Conservation (phyloP, 2,329 filamentous ascomycete genomes). For the Fusarium neocosmosporiellum region DNA sequence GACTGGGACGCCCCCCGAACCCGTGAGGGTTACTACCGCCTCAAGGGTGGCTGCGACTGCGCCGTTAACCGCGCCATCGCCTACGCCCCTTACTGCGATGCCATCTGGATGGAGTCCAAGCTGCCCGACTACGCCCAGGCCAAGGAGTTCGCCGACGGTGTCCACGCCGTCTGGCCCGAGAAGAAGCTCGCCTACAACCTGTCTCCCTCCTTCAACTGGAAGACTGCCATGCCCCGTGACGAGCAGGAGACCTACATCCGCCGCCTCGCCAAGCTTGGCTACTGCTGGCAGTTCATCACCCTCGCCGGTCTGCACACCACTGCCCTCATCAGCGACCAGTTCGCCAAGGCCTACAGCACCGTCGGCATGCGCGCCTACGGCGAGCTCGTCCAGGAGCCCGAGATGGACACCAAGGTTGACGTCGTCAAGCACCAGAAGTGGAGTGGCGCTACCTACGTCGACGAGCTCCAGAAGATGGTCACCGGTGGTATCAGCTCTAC, state of each 20-base stretch:
- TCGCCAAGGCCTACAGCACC: conserved; percentile 83
- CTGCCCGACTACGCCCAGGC: conserved; percentile 92
- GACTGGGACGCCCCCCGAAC: conserved; percentile 96
- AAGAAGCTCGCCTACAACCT: conserved; percentile 99
- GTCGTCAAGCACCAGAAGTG: conserved; percentile 99
- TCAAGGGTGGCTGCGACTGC: conserved; percentile 90
- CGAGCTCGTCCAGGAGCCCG: conserved; percentile 96
- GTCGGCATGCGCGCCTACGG: conserved; percentile 96
- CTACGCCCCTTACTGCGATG: conserved; percentile 92
- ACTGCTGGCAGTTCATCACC: conserved; percentile 99
- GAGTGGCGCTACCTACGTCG: conserved; percentile 94
- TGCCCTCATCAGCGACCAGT: conserved; percentile 89
- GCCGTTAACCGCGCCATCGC: conserved; percentile 91
- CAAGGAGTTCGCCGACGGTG: conserved; percentile 90
- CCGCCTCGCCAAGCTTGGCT: conserved; percentile 86
- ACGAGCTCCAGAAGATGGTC: conserved; percentile 97
- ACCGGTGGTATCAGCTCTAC: conserved; percentile 92
- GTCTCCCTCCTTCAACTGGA: conserved; percentile 99
- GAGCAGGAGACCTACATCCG: conserved; percentile 99
- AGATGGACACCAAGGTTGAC: conserved; percentile 90
- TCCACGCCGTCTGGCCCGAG: conserved; percentile 94
- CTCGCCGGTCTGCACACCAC: conserved; percentile 96
- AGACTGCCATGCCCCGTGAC: conserved; percentile 88
- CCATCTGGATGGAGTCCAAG: conserved; percentile 99
- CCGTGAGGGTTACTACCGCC: conserved; percentile 93